Base-by-base conservation (phyloP, 768 basidiomycete genomes). In the Chiua virens region DNA sequence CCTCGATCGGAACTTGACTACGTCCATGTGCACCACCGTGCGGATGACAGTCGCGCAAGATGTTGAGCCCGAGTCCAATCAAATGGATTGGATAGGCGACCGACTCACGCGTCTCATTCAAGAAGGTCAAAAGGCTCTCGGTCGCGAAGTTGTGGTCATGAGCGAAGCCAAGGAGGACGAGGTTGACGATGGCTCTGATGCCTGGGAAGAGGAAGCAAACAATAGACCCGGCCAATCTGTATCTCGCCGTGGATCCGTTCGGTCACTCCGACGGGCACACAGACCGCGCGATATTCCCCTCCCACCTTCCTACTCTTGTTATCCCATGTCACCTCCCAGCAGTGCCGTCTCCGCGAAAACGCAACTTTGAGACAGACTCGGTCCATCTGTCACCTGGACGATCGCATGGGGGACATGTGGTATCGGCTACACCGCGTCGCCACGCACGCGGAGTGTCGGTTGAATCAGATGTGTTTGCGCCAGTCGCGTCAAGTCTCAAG, bases 41-140 rank as follows among this genome's bases (percentile, higher is more conserved):
- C 65, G n/a, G 73, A 72, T n/a, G 72, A 62, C 18, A n/a, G 60
- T 61, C 6, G 66, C 61, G 21, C 70, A 70, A 9, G 73, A 73
- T 7, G 67, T 69, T 6, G 72, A 62, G 23, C 70, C 70, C 27
- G 74, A 78, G n/a, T 75, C 6, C 3, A 61, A 59, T 41, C 60
- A 90, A 78, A 91, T 92, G 86, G 87, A 89, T 58, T 89, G 87
- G 87, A 86, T 92, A 52, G 86, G 87, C 18, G 83, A 80, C 55
- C 82, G 80, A 56, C 78, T 93, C 27, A 68, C 80, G 23, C 71
- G 70, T 53, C 79, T 92, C 45, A 92, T 93, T 56, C 81, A 83
- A 60, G 83, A 92, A 59, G 91, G 91, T 15, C 83, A 87, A 63
- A 82, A 79, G 41, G 91, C 91, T 0, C 76, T 93, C 8, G 81